These are phyloP conservation scores for Patellifolia procumbens DNA, from an alignment of 179 eudicot species.

Conservation along the genomic window DNA sequence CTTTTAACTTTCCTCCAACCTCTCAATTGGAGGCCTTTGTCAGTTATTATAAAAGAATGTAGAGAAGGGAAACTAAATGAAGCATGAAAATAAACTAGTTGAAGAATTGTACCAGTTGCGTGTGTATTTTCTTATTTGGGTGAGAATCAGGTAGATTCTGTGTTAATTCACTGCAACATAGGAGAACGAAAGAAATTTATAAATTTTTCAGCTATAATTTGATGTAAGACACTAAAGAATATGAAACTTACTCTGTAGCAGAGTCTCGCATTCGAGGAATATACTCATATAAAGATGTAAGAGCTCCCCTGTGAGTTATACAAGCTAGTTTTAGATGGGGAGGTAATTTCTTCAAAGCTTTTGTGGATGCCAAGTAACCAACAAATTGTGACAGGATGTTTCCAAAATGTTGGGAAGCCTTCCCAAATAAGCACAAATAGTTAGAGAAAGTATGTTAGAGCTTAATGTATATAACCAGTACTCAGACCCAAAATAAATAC, in stretches of 20 bases:
- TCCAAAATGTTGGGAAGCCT: slow-evolving; percentile 99
- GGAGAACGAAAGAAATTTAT: no score
- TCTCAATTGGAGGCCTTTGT: not conserved
- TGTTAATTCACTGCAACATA: slow-evolving; percentile 59
- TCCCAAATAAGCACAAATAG: slow-evolving; percentile 18
- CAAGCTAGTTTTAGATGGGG: slow-evolving; percentile 74
- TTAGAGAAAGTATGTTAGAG: slow-evolving; percentile 1
- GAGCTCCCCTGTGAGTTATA: slow-evolving; percentile 73
- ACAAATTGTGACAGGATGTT: slow-evolving; percentile 75
- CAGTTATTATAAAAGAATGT: not conserved
- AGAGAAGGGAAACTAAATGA: not conserved
- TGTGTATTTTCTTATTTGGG: slow-evolving; percentile 59
- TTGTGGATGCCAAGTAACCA: slow-evolving; percentile 60
- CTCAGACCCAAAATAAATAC: not conserved
- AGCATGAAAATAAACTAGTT: not conserved
- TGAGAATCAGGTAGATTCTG: slow-evolving; percentile 40
- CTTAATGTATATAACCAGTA: not conserved
- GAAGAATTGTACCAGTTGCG: slow-evolving; percentile 50
- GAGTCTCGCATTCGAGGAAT: slow-evolving; percentile 81
- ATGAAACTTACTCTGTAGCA: slow-evolving; percentile 61
- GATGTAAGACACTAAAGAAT: slow-evolving; percentile 5
- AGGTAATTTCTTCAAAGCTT: slow-evolving; percentile 55
- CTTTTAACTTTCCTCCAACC: not conserved
- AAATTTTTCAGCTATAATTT: no score
- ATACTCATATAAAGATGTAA: slow-evolving; percentile 73